Percentiles rank a stretch among this genome's conserved stretches.
Conservation (phyloP, 2,329 filamentous ascomycete species). For the Aureobasidium sp. region DNA sequence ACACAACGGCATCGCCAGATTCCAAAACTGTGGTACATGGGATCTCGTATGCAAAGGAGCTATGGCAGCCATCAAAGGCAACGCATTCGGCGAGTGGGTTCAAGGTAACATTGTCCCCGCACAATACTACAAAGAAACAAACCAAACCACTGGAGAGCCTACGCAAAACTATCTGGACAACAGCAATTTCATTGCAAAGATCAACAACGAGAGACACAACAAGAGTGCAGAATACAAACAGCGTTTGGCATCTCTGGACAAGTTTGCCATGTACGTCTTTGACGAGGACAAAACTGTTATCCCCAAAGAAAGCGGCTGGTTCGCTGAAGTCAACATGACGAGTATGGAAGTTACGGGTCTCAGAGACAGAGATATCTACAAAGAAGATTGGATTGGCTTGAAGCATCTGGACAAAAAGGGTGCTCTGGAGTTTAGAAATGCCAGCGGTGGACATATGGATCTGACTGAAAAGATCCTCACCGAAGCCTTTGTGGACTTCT, state of each 20-base stretch:
- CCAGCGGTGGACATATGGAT: slow-evolving; percentile 73
- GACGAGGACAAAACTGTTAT: slow-evolving; percentile 77
- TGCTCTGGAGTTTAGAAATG: slow-evolving; percentile 65
- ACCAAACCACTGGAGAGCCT: slow-evolving; percentile 48
- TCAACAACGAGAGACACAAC: slow-evolving; percentile 79
- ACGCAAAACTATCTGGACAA: slow-evolving; percentile 63
- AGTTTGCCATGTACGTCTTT: slow-evolving; percentile 86
- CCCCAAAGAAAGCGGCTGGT: slow-evolving; percentile 88
- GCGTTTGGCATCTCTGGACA: slow-evolving; percentile 62
- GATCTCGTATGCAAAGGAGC: slow-evolving; percentile 80
- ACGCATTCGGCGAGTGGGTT: slow-evolving; percentile 72
- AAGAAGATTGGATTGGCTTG: slow-evolving; percentile 89
- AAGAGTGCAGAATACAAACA: slow-evolving; percentile 71
- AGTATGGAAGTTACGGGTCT: slow-evolving; percentile 57
- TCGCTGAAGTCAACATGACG: slow-evolving; percentile 73
- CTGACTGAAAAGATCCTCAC: slow-evolving; percentile 60
- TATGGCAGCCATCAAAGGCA: slow-evolving; percentile 68
- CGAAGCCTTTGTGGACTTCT: slow-evolving; percentile 60
- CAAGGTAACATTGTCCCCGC: slow-evolving; percentile 80
- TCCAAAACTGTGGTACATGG: slow-evolving; percentile 61
- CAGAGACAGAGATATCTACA: slow-evolving; percentile 65
- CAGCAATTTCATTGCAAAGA: slow-evolving; percentile 86
- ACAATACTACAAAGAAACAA: slow-evolving; percentile 79
- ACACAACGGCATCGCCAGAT: slow-evolving; percentile 85
- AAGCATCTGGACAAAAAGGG: slow-evolving; percentile 71